A percentile compares a stretch with the other conserved stretches of the same genome.
phyloP scores from a whole-genome alignment of 805 yeast species.

The Pichia cabralensis region DNA sequence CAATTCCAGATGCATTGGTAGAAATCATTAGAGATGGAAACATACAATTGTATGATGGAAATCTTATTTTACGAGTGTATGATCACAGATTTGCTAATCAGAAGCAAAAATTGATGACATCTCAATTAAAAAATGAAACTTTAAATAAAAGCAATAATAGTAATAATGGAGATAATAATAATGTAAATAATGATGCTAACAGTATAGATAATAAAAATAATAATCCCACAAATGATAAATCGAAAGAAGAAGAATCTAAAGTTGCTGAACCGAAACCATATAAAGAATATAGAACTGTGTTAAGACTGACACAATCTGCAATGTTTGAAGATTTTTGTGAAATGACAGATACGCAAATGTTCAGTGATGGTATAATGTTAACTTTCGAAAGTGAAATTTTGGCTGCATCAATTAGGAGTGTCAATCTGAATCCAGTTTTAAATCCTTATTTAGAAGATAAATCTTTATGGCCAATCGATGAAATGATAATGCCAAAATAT shows the following conservation, averaged over 20 bases:
- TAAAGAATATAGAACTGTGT: constrained; percentile 63
- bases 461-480: constrained; percentile 33
- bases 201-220: no score
- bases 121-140: not conserved
- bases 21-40: constrained; percentile 86
- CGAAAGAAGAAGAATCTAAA: not conserved
- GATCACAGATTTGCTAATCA: constrained; percentile 54
- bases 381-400: constrained; percentile 85
- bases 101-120: constrained; percentile 15
- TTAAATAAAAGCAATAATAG: no score
- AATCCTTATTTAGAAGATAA: constrained; percentile 51
- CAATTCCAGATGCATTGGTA: constrained; percentile 80
- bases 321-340: constrained; percentile 77
- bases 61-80: constrained; percentile 72
- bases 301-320: constrained; percentile 73
- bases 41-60: constrained; percentile 79
- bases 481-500: constrained; percentile 33
- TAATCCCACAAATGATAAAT: not conserved
- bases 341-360: constrained; percentile 70
- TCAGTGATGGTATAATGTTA: constrained; percentile 69
- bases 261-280: constrained; percentile 33
- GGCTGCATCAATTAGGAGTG: constrained; percentile 64
- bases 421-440: constrained; percentile 64
- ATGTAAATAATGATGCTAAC: not conserved
- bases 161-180: not conserved